Percentiles rank a stretch among this genome's conserved stretches.
phyloP scores from a whole-genome alignment of 2,329 filamentous ascomycete genomes.

The Neonectria ditissima region DNA sequence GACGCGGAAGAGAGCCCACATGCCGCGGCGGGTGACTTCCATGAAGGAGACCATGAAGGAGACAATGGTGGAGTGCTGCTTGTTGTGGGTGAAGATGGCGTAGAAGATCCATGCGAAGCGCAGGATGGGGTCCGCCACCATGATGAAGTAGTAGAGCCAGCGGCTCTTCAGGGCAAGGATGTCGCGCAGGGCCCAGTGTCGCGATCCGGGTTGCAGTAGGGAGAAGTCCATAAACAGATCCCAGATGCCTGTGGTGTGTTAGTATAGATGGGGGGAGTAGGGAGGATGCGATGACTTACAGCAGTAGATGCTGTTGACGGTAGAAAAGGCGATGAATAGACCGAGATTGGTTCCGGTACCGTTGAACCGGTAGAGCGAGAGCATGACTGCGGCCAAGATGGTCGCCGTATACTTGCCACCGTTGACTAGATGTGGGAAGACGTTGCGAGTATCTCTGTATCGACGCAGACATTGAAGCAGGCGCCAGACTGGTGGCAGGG shows the following conservation, averaged over 20 bases:
- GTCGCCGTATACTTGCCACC: conserved; percentile 91
- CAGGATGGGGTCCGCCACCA: conserved; percentile 84
- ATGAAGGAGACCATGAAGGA: conserved; percentile 83
- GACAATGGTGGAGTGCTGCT: conserved; percentile 84
- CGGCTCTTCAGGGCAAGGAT: conserved; percentile 81
- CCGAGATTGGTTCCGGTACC: conserved; percentile 68
- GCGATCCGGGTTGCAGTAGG: conserved; percentile 81
- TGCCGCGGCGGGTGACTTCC: conserved; percentile 85
- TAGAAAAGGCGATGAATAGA: conserved; percentile 82
- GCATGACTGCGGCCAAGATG: conserved; percentile 79
- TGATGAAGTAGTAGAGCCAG: conserved; percentile 89
- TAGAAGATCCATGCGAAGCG: conserved; percentile 97
- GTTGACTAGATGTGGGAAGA: conserved; percentile 93
- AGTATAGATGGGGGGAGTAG: not conserved
- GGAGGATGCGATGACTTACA: conserved; percentile 62
- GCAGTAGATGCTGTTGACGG: conserved; percentile 85
- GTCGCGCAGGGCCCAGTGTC: conserved; percentile 77
- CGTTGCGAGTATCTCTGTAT: conserved; percentile 86
- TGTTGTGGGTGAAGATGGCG: conserved; percentile 81
- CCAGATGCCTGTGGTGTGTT: conserved; percentile 75
- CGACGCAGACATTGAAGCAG: conserved; percentile 90
- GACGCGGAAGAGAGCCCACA: conserved; percentile 94
- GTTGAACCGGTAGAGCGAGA: conserved; percentile 87
- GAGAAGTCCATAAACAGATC: conserved; percentile 98
- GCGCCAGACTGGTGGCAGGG: conserved; percentile 89